These are phyloP conservation scores for slime mould (Dictyostelium discoideum) DNA, from an alignment of 78 protist species.

Conservation along the genomic window DNA sequence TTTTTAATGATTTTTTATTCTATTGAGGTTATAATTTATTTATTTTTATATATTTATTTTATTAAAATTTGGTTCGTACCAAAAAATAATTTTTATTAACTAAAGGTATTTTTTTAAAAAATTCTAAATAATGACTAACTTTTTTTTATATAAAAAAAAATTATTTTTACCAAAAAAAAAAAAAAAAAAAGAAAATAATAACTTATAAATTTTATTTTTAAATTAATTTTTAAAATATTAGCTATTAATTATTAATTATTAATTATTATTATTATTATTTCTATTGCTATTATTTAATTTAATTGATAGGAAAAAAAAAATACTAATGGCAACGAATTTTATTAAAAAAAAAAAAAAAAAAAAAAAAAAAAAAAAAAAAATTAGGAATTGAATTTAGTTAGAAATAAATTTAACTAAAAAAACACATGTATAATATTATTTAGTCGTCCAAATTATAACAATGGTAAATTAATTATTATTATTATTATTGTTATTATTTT, in stretches of 20 bases:
- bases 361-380: background rate
- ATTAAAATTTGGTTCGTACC: constrained; percentile 1
- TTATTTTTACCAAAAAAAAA: background rate
- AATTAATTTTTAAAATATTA: background rate
- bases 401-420: background rate
- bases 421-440: background rate
- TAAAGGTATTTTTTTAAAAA: background rate
- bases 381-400: background rate
- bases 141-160: background rate
- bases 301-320: background rate
- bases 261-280: background rate
- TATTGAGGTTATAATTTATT: background rate
- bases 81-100: background rate
- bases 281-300: background rate
- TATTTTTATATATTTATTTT: background rate
- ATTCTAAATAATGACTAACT: background rate
- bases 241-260: background rate
- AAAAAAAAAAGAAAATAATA: too few species aligned
- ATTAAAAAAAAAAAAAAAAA: background rate
- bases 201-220: too few species aligned
- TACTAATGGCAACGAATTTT: constrained; percentile 2
- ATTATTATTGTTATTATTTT: background rate
- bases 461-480: background rate
- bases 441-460: background rate
- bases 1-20: background rate